Evolutionary conservation across 306 rosid species (phyloP), one percentile per base, ranked within the genome.

Genomic region (Cicer yamashitae): DNA sequence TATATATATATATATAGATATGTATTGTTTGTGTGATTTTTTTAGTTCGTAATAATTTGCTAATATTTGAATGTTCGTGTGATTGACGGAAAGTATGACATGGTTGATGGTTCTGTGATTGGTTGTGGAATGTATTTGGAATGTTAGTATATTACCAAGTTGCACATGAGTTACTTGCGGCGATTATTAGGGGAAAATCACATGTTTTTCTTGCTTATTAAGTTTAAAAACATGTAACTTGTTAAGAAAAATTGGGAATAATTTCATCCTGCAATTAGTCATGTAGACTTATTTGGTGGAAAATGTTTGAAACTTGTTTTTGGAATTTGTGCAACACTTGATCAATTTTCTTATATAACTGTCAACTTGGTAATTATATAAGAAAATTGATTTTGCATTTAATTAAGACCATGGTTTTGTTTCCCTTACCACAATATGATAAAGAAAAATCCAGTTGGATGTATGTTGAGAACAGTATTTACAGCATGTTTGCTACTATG

Each of bases 141-240:
- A 59, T 71, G 8, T 66, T 34, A 60, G 37, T 60, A 13, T 34
- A 0, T 34, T 13, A 10, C 12, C n/a, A 46, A 41, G 73, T 70
- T 78, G 56, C 56, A 67, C 58, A 34, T 25, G 48, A 63, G 81
- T 51, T 54, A 45, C 58, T 78, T 73, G 68, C 62, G 75, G 89
- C 71, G 75, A 56, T 81, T 69, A 68, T 67, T 72, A 66, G 75
- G 68, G 74, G 75, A 66, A 82, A 62, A 60, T 60, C 84, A 81
- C 86, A 67, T 82, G 86, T 14, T 59, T 45, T 88, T 18, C 56
- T 84, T 80, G 84, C 77, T 79, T 70, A 12, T 30, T 25, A 30
- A 5, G 13, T 60, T 60, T 30, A 2, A 12, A 12, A 34, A 34
- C 14, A 20, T 30, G 41, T 8, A 58, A 58, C 40, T 58, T 10